Evolutionary conservation across 2,329 filamentous ascomycete species (phyloP).

Genomic region (Paracorniculantispora psalliotae): DNA sequence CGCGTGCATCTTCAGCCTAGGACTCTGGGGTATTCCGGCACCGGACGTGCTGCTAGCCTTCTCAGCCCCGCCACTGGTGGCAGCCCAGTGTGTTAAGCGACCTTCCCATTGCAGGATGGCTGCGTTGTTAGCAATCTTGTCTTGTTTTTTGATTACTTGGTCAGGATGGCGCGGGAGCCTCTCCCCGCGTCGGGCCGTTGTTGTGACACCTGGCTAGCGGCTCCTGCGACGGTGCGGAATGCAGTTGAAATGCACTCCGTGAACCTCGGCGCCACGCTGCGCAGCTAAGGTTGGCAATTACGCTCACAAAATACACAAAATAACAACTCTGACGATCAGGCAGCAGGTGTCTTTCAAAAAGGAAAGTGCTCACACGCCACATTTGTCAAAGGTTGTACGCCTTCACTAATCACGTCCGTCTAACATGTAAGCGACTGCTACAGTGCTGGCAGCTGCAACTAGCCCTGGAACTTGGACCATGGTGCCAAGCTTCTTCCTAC

Average conservation of each 20-base stretch:
- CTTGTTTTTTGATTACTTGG: not conserved
- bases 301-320: too few relatives aligned
- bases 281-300: not conserved
- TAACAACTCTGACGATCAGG: not conserved
- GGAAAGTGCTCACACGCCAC: not conserved
- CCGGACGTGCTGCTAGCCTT: not conserved
- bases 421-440: not conserved
- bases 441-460: not conserved
- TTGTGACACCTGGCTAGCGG: not conserved
- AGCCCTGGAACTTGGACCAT: not conserved
- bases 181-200: not conserved
- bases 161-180: not conserved
- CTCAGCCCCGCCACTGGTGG: not conserved
- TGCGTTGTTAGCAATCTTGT: not conserved
- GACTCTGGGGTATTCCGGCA: not conserved
- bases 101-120: not conserved
- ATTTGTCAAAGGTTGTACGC: not conserved
- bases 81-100: not conserved
- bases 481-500: not conserved
- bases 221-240: not conserved
- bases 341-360: not conserved
- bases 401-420: not conserved
- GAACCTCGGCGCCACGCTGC: not conserved
- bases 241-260: not conserved
- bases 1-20: not conserved